Percentiles rank a stretch among this genome's conserved stretches.
phyloP scores from a whole-genome alignment of 306 rosid genomes.

The Spatholobus suberectus region DNA sequence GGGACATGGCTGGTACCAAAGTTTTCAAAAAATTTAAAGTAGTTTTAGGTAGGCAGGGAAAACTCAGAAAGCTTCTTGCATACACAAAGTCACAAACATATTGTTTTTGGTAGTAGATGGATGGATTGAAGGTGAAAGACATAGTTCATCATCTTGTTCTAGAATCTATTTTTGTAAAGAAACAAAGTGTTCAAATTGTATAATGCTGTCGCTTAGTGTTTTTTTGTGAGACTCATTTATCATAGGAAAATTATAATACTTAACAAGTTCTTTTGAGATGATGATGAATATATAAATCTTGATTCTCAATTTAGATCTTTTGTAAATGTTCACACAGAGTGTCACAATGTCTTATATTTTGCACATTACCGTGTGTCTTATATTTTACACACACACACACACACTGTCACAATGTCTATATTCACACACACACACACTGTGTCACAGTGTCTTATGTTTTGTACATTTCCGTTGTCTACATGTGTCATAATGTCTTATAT shows the following conservation, averaged over 20 bases:
- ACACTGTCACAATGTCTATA: no score
- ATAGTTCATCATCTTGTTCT: neutral
- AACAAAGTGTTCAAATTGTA: neutral
- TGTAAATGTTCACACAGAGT: no score
- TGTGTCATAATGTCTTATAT: no score
- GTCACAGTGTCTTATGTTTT: no score
- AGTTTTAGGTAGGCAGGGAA: neutral
- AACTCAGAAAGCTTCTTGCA: neutral
- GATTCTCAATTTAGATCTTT: neutral
- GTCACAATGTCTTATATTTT: no score
- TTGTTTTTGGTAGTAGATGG: neutral
- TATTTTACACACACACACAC: no score
- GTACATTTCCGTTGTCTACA: no score
- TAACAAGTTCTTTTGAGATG: neutral
- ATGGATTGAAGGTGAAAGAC: neutral
- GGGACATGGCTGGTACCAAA: neutral
- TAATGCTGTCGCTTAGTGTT: neutral
- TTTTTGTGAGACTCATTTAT: neutral
- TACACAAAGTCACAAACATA: neutral
- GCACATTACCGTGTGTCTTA: no score
- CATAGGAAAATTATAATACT: neutral
- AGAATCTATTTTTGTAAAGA: neutral
- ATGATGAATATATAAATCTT: neutral
- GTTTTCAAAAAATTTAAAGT: neutral
- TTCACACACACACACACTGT: no score